Evolutionary conservation across 2,329 filamentous ascomycete genomes (phyloP).

Genomic region (Scolecobasidium constrictum): DNA sequence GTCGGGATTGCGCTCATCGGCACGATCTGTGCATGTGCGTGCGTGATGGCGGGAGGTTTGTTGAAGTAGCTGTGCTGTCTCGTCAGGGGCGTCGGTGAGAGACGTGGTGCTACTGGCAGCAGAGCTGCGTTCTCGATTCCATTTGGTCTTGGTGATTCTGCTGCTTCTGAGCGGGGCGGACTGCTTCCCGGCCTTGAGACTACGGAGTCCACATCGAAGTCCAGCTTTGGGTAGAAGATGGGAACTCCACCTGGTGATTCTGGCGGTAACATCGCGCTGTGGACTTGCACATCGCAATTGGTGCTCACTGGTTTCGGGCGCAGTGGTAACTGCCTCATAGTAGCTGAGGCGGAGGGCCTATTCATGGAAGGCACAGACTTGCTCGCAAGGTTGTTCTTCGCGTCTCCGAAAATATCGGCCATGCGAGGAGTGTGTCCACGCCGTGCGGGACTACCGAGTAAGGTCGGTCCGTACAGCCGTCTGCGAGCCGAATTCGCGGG

Average conservation of each 20-base stretch:
- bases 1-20: neutral
- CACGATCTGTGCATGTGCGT: neutral
- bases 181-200: too few relatives aligned
- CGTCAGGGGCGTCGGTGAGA: neutral
- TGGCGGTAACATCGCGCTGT: too few relatives aligned
- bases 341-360: too few relatives aligned
- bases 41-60: neutral
- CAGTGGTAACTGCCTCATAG: too few relatives aligned
- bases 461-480: conserved; percentile 1
- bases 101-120: neutral
- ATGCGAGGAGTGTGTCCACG: neutral
- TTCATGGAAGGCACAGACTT: neutral
- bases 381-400: neutral
- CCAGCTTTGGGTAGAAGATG: too few relatives aligned
- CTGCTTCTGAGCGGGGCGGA: too few relatives aligned
- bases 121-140: neutral
- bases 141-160: neutral
- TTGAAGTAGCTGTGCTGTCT: neutral
- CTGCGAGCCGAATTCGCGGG: neutral
- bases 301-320: too few relatives aligned
- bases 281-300: too few relatives aligned
- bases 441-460: conserved; percentile 4
- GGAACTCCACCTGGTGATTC: too few relatives aligned
- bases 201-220: too few relatives aligned
- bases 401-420: conserved; percentile 1